Conservation (phyloP, 495 filamentous ascomycete species). For the Penicillium macrosclerotiorum region DNA sequence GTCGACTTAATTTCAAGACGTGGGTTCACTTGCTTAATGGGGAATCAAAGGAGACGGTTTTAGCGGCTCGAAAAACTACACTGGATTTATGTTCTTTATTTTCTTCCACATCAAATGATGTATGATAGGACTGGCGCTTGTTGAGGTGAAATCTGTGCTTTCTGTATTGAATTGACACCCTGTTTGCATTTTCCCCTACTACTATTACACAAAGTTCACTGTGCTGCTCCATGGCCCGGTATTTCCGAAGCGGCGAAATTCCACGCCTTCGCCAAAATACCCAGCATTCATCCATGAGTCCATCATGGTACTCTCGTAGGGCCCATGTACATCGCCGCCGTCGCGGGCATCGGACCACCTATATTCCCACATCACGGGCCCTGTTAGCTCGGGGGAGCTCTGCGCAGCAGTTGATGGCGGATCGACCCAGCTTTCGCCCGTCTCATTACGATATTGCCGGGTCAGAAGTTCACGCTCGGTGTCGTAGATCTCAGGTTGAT, state of each 20-base stretch:
- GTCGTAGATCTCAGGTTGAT: slow-evolving; percentile 86
- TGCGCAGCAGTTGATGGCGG: slow-evolving; percentile 28
- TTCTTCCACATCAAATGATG: slow-evolving; percentile 38
- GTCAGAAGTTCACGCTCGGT: slow-evolving; percentile 79
- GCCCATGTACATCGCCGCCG: slow-evolving; percentile 73
- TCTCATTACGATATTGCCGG: slow-evolving; percentile 80
- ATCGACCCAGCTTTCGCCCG: slow-evolving; percentile 89
- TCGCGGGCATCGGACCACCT: slow-evolving; percentile 89
- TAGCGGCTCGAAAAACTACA: slow-evolving; percentile 22
- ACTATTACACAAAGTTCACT: slow-evolving; percentile 58
- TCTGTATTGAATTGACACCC: slow-evolving; percentile 23
- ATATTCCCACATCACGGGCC: slow-evolving; percentile 76
- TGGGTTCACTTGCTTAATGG: slow-evolving; percentile 21
- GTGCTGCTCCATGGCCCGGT: slow-evolving; percentile 59
- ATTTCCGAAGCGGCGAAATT: slow-evolving; percentile 69
- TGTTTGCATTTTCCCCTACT: slow-evolving; percentile 10
- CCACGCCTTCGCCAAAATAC: slow-evolving; percentile 91
- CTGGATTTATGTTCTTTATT: slow-evolving; percentile 18
- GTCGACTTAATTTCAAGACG: slow-evolving; percentile 24
- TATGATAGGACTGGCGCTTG: slow-evolving; percentile 49
- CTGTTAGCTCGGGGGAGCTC: slow-evolving; percentile 22
- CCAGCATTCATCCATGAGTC: slow-evolving; percentile 82
- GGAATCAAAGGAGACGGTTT: slow-evolving; percentile 15
- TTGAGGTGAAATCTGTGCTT: slow-evolving; percentile 28
- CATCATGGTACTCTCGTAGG: slow-evolving; percentile 84